phyloP scores from a whole-genome alignment of 306 rosid species.

The Prunus dulcis region DNA sequence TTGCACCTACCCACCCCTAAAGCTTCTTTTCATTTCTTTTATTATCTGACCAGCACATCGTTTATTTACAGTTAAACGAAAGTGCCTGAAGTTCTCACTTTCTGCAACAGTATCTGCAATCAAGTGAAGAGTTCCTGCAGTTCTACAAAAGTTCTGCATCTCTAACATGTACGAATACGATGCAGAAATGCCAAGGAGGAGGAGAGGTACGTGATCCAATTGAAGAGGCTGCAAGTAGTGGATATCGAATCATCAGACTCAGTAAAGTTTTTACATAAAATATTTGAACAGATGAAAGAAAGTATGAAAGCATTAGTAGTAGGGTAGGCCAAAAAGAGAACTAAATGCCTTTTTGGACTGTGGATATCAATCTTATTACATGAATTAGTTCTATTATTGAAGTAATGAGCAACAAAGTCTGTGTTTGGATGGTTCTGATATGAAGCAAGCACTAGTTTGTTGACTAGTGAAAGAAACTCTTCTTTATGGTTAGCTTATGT shows the following conservation, averaged over 20 bases:
- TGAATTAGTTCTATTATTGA: neutral
- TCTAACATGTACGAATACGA: neutral
- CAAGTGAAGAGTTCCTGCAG: neutral
- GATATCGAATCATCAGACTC: neutral
- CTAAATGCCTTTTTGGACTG: neutral
- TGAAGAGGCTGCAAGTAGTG: neutral
- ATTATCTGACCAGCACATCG: neutral
- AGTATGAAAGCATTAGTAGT: neutral
- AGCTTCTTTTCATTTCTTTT: neutral
- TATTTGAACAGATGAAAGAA: neutral
- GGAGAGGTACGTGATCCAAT: neutral
- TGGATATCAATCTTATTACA: slow-evolving; percentile 1
- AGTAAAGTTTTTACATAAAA: neutral
- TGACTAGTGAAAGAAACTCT: neutral
- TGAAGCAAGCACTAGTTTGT: neutral
- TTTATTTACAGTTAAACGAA: neutral
- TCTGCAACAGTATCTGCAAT: neutral
- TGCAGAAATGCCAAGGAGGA: neutral
- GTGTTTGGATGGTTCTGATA: slow-evolving; percentile 5
- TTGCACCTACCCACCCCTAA: slow-evolving; percentile 19
- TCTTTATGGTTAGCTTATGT: neutral
- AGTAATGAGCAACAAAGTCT: neutral
- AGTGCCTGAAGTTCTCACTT: neutral
- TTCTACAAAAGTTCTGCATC: neutral
- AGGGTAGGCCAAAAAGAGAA: neutral